Percentiles rank a stretch among this genome's conserved stretches.
These are phyloP conservation scores for Discostella stelligera DNA, from an alignment of 352 stramenopile genomes.

Conservation along the genomic window DNA sequence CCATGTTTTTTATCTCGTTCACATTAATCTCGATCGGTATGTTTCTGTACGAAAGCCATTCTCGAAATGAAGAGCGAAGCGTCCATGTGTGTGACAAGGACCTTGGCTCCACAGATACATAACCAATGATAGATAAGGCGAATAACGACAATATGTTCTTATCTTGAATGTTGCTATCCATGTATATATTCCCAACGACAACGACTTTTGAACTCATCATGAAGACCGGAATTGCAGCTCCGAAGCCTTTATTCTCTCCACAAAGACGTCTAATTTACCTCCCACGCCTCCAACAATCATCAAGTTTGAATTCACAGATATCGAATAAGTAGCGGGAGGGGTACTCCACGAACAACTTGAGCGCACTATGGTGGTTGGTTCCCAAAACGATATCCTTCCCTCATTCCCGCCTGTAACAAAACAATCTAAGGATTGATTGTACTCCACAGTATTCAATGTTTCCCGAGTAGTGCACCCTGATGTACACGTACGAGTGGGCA, in stretches of 20 bases:
- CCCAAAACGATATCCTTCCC: conserved; percentile 51
- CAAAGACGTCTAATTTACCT: conserved; percentile 49
- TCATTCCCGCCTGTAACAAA: conserved; percentile 50
- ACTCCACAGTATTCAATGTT: conserved; percentile 37
- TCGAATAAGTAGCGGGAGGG: conserved; percentile 30
- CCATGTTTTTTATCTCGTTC: conserved; percentile 67
- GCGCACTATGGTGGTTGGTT: conserved; percentile 21
- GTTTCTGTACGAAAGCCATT: conserved; percentile 66
- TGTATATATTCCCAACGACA: background rate
- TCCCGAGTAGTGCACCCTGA: conserved; percentile 48
- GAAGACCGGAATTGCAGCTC: conserved; percentile 35
- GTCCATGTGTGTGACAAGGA: background rate
- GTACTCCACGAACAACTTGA: conserved; percentile 42
- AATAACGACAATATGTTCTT: background rate
- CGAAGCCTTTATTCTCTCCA: conserved; percentile 42
- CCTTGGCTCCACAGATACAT: background rate
- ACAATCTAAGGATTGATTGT: conserved; percentile 42
- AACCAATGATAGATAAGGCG: background rate
- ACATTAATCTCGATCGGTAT: conserved; percentile 65
- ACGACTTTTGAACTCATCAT: background rate
- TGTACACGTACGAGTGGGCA: conserved; percentile 55
- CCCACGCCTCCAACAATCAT: conserved; percentile 50
- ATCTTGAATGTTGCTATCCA: background rate
- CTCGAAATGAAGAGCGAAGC: background rate
- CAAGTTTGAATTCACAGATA: conserved; percentile 22